Evolutionary conservation across 2,329 filamentous ascomycete species (phyloP), one percentile per base, ranked within the genome.

Genomic region (Neobulgaria alba): DNA sequence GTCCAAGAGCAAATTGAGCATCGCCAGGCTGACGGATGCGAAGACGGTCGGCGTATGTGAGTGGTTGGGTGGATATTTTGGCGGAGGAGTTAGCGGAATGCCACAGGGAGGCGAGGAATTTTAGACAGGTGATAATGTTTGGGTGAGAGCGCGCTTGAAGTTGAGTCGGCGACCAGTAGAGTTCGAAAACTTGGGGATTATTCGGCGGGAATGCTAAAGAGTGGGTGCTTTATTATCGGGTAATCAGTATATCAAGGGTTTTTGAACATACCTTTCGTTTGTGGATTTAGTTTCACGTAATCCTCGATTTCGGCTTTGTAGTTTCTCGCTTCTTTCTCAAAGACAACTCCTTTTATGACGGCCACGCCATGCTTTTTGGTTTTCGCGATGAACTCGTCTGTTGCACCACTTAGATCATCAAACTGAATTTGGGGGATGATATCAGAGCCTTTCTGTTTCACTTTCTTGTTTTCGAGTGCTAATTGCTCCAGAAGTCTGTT

Each of bases 151-250:
- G 72, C 3, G 81, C 82, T 48, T 73, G 70, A 32, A 83, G 65
- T 57, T 89, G 84, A 1, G 79, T 67, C 1, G 69, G 67, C 0
- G 80, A 82, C 82, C 82, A 87, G 62, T 87, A 88, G 1, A 88
- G 65, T 57, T 87, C 83, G 53, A 76, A 85, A 4, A 88, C 82
- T 33, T 83, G 77, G 0, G 81, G 82, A 31, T 79, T 69, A 33
- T 80, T 64, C 0, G 70, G 61, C 0, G 82, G 84, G 47, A 85
- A 88, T 2, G 77, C 82, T 51, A 17, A 19, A 29, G 10, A 15
- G 19, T 35, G 10, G 12, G 26, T n/a, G 17, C 10, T 15, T 29
- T 10, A 20, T 10, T 23, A 5, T 3, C 7, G n/a, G 20, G 5
- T 30, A 17, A 5, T 33, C 12, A 26, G 14, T 32, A 20, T 14